Conservation (phyloP, 306 rosid genomes). For the Prunus mume region DNA sequence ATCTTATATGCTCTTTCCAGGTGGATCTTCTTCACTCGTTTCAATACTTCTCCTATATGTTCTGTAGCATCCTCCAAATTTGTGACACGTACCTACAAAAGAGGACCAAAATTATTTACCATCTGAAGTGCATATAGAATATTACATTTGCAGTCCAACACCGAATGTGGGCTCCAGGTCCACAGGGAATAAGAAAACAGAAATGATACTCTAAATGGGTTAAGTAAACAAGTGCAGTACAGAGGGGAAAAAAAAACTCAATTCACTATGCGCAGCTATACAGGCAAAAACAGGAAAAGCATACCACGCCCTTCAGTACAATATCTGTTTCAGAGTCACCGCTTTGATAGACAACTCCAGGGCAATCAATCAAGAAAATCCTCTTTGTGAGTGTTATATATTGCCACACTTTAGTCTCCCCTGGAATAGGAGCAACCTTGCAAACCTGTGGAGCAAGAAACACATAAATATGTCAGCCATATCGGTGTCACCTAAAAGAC, state of each 20-base stretch:
- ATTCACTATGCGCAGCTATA: not conserved
- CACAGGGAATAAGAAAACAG: not conserved
- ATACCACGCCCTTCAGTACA: constrained; percentile 92
- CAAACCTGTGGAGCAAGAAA: constrained; percentile 60
- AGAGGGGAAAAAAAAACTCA: not conserved
- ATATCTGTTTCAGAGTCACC: constrained; percentile 83
- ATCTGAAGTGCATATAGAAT: too few species aligned
- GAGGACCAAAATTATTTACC: not conserved
- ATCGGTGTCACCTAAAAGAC: not conserved
- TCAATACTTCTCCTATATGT: constrained; percentile 93
- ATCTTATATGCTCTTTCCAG: constrained; percentile 86
- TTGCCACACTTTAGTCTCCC: constrained; percentile 98
- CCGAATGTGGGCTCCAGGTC: not conserved
- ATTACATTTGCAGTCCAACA: not conserved
- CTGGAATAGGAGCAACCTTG: constrained; percentile 98
- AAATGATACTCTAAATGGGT: not conserved
- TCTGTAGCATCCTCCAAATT: constrained; percentile 90
- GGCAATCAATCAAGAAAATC: constrained; percentile 91
- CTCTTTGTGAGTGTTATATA: constrained; percentile 94
- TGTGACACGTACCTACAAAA: constrained; percentile 85
- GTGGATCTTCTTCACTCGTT: constrained; percentile 87
- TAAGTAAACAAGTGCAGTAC: not conserved
- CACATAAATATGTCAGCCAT: constrained; percentile 9
- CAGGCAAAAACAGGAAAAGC: constrained; percentile 15
- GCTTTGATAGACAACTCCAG: constrained; percentile 90